These are phyloP conservation scores for Apiospora sp. DNA, from an alignment of 2,329 filamentous ascomycete species.

Conservation along the genomic window DNA sequence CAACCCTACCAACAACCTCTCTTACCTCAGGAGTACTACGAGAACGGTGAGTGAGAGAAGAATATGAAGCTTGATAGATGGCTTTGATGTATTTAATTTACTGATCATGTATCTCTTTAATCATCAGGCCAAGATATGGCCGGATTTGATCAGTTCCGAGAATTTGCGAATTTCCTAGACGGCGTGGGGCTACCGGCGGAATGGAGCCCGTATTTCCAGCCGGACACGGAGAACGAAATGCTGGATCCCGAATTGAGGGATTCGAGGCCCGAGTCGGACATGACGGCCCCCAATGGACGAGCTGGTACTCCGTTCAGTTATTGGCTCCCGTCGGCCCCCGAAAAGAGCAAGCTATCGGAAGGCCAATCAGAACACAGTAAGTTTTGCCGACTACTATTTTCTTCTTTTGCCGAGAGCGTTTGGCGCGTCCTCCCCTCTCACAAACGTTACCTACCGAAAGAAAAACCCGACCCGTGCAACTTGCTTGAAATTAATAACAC, in stretches of 20 bases:
- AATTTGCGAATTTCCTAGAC: conserved; percentile 49
- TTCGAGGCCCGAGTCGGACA: conserved; percentile 28
- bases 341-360: conserved; percentile 38
- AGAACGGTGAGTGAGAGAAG: conserved; percentile 31
- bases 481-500: conserved; percentile 25
- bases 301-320: conserved; percentile 47
- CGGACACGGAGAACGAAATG: conserved; percentile 34
- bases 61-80: background rate
- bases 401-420: background rate
- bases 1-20: conserved; percentile 26
- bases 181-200: conserved; percentile 48
- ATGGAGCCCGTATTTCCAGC: conserved; percentile 48
- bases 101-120: background rate
- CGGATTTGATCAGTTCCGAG: conserved; percentile 45
- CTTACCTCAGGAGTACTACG: conserved; percentile 33
- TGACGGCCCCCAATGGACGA: conserved; percentile 31
- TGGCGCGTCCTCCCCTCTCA: background rate
- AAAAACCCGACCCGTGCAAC: conserved; percentile 10
- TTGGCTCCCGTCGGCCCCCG: conserved; percentile 48
- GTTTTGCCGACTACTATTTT: conserved; percentile 22
- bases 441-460: background rate
- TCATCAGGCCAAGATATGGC: conserved; percentile 27
- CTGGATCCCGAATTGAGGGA: conserved; percentile 34
- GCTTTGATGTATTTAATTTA: background rate
- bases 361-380: conserved; percentile 34